These are phyloP conservation scores for Umbellularia californica DNA, from an alignment of 164 flowering plant species.

Conservation along the genomic window DNA sequence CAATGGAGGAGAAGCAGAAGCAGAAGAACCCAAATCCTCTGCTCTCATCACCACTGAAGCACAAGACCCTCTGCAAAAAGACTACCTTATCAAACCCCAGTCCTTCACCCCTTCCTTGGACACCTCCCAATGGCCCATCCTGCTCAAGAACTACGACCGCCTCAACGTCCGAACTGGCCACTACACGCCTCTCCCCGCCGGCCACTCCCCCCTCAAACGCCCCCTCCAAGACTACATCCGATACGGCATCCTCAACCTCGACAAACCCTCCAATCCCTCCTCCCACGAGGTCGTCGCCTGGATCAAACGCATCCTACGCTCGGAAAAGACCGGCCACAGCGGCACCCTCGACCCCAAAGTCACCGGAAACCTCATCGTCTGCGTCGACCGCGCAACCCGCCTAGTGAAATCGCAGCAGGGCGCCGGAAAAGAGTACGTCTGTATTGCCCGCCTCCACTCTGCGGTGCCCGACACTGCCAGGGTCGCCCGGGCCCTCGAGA, in stretches of 20 bases:
- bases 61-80: slow-evolving; percentile 10
- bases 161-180: slow-evolving; percentile 76
- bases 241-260: slow-evolving; percentile 73
- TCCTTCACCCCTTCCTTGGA: slow-evolving; percentile 58
- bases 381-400: slow-evolving; percentile 72
- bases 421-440: slow-evolving; percentile 80
- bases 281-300: slow-evolving; percentile 84
- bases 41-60: background rate
- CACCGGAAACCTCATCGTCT: slow-evolving; percentile 71
- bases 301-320: slow-evolving; percentile 65
- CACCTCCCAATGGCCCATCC: slow-evolving; percentile 77
- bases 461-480: slow-evolving; percentile 53
- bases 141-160: slow-evolving; percentile 71
- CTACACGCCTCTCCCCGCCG: slow-evolving; percentile 69
- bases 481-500: slow-evolving; percentile 62
- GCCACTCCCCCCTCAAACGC: slow-evolving; percentile 67
- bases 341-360: slow-evolving; percentile 84
- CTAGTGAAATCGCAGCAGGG: slow-evolving; percentile 80
- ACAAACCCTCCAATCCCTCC: slow-evolving; percentile 75
- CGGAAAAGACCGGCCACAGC: slow-evolving; percentile 70
- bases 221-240: slow-evolving; percentile 58
- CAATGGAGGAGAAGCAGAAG: slow-evolving; percentile 5
- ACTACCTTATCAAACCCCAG: slow-evolving; percentile 64
- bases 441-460: slow-evolving; percentile 63
- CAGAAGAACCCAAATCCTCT: background rate